phyloP scores from a whole-genome alignment of 2,329 filamentous ascomycete genomes.

The Lecanicillium sp. region DNA sequence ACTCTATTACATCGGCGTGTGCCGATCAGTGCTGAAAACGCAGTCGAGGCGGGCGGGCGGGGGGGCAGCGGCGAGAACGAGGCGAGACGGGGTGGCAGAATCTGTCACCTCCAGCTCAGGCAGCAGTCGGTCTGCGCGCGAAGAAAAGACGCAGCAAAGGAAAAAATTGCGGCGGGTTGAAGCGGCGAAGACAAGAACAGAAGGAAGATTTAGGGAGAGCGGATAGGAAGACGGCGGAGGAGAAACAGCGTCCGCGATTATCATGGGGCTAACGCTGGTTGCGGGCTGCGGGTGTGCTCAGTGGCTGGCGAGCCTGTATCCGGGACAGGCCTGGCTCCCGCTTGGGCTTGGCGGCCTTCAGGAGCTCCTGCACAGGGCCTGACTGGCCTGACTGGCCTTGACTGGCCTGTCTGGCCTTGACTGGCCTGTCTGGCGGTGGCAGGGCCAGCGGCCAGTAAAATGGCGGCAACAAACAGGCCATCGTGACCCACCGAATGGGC shows the following conservation, averaged over 20 bases:
- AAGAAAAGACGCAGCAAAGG: background rate
- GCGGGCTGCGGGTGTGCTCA: background rate
- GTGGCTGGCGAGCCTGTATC: background rate
- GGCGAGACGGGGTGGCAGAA: background rate
- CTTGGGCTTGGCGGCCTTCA: conserved; percentile 2
- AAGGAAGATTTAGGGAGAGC: background rate
- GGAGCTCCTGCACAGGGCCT: conserved; percentile 2
- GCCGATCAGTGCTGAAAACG: conserved; percentile 5
- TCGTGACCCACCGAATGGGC: conserved; percentile 9
- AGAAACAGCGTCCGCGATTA: background rate
- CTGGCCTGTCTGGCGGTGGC: too few relatives aligned
- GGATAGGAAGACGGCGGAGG: background rate
- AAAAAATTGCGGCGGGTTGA: background rate
- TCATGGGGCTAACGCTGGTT: conserved; percentile 1
- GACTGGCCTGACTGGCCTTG: too few relatives aligned
- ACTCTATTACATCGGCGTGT: conserved; percentile 11
- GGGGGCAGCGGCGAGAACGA: background rate
- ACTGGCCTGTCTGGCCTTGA: too few relatives aligned
- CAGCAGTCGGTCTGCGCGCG: background rate
- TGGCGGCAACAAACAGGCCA: background rate
- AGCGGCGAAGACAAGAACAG: background rate
- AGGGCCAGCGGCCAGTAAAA: too few relatives aligned
- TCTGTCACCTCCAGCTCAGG: background rate
- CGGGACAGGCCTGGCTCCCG: background rate
- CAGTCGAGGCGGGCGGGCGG: background rate